Conservation (phyloP, 768 basidiomycete species). For the Hemileccinum impolitum region DNA sequence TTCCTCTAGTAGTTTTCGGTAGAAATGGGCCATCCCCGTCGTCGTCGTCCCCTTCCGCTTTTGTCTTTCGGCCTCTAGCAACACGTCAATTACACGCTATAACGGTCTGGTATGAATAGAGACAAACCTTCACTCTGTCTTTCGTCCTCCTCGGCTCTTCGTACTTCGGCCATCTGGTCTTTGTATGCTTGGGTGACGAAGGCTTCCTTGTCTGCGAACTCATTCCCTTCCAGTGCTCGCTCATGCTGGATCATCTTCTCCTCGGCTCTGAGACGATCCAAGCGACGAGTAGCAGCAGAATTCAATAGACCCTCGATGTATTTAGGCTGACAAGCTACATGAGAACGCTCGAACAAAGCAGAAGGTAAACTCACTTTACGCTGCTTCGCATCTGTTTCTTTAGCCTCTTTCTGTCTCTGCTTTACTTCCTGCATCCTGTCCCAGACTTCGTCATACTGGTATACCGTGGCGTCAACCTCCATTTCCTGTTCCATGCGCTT, state of each 20-base stretch:
- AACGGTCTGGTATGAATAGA: not conserved
- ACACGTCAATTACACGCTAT: not conserved
- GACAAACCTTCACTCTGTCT: conserved; percentile 76
- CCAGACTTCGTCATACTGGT: conserved; percentile 95
- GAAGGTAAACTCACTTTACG: conserved; percentile 58
- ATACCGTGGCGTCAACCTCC: conserved; percentile 77
- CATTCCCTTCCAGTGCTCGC: conserved; percentile 88
- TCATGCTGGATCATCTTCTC: conserved; percentile 97
- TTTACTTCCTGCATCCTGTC: conserved; percentile 93
- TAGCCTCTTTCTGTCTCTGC: conserved; percentile 64
- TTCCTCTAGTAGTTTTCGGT: conserved; percentile 72
- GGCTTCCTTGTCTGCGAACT: conserved; percentile 92
- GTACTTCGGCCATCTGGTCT: conserved; percentile 90
- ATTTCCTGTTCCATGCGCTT: conserved; percentile 78
- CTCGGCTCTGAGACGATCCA: conserved; percentile 91
- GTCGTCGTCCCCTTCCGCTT: conserved; percentile 55
- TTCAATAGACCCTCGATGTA: conserved; percentile 80
- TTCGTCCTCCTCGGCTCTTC: conserved; percentile 92
- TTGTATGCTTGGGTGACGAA: conserved; percentile 98
- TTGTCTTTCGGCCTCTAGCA: conserved; percentile 54
- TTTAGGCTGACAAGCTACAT: conserved; percentile 63
- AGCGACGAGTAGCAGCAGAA: conserved; percentile 80
- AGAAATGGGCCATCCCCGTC: conserved; percentile 86
- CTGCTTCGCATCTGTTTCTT: conserved; percentile 71
- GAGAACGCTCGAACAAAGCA: conserved; percentile 4